These are phyloP conservation scores for Gamsiella multidivaricata DNA, from an alignment of 192 early-diverging fungal species.

Conservation along the genomic window DNA sequence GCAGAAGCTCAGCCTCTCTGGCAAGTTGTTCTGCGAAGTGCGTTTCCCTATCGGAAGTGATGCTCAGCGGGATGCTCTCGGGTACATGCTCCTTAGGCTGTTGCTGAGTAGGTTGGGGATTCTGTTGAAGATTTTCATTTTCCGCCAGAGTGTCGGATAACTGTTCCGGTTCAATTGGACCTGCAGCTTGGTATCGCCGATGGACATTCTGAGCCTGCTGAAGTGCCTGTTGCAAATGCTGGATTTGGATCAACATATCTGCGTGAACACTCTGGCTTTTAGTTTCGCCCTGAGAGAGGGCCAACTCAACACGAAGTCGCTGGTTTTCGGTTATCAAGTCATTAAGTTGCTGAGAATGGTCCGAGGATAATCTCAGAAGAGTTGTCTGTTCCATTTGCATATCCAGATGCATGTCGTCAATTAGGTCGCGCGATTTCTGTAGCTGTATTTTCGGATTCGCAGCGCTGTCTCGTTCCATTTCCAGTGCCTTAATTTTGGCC, in stretches of 20 bases:
- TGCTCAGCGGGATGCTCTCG: not conserved
- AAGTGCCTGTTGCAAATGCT: constrained; percentile 1
- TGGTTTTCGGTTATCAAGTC: no score
- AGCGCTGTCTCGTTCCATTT: not conserved
- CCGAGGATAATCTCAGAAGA: not conserved
- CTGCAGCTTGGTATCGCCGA: not conserved
- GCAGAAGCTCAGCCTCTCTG: constrained; percentile 27
- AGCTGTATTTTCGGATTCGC: not conserved
- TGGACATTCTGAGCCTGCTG: not conserved
- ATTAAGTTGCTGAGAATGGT: constrained; percentile 1
- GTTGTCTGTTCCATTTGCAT: not conserved
- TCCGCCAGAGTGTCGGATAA: not conserved
- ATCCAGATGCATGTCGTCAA: not conserved
- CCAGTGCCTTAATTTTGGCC: not conserved
- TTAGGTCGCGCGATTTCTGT: not conserved
- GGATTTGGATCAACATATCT: not conserved
- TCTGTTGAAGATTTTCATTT: constrained; percentile 13
- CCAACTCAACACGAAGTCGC: no score
- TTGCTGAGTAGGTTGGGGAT: constrained; percentile 1
- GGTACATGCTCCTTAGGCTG: not conserved
- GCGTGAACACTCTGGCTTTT: not conserved
- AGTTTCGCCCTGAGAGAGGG: not conserved
- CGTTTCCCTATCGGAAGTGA: not conserved
- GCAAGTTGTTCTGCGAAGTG: constrained; percentile 23
- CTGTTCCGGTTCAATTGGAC: not conserved